phyloP scores from a whole-genome alignment of 202 grass and related monocot species.

The Brachypodium distachyon region DNA sequence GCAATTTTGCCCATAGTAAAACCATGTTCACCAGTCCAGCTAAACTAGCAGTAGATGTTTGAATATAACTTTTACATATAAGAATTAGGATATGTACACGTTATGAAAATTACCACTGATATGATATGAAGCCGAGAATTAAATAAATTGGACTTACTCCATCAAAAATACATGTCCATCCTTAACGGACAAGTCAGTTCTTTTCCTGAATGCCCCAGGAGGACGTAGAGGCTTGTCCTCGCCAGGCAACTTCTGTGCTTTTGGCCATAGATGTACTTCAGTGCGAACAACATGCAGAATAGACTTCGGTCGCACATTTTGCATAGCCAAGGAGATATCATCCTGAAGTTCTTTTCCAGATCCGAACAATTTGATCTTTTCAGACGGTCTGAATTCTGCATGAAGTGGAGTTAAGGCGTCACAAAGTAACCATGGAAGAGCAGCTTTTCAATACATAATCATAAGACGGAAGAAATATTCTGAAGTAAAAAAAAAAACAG shows the following conservation, averaged over 20 bases:
- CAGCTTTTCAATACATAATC: conserved; percentile 2
- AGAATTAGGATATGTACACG: background rate
- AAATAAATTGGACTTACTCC: conserved; percentile 68
- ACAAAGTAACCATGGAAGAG: background rate
- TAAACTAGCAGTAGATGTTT: conserved; percentile 4
- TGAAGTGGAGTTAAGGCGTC: conserved; percentile 5
- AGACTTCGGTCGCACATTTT: conserved; percentile 70
- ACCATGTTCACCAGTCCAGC: background rate
- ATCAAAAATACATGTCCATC: conserved; percentile 95
- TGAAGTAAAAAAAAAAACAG: conserved; percentile 8
- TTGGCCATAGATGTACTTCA: conserved; percentile 81
- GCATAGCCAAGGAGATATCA: conserved; percentile 53
- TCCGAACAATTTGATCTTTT: conserved; percentile 74
- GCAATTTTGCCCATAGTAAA: background rate
- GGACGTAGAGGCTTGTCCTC: conserved; percentile 76
- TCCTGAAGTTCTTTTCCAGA: conserved; percentile 83
- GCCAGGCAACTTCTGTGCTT: conserved; percentile 82
- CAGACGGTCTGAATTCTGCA: conserved; percentile 76
- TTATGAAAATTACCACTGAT: background rate
- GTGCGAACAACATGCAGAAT: conserved; percentile 82
- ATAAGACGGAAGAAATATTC: background rate
- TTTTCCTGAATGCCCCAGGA: conserved; percentile 91
- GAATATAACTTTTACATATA: background rate
- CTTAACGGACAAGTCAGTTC: conserved; percentile 80
- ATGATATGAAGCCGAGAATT: background rate